Evolutionary conservation across 169 alveolate genomes (phyloP), one percentile per base, ranked within the genome.

Genomic region (Plasmodium vinckei): DNA sequence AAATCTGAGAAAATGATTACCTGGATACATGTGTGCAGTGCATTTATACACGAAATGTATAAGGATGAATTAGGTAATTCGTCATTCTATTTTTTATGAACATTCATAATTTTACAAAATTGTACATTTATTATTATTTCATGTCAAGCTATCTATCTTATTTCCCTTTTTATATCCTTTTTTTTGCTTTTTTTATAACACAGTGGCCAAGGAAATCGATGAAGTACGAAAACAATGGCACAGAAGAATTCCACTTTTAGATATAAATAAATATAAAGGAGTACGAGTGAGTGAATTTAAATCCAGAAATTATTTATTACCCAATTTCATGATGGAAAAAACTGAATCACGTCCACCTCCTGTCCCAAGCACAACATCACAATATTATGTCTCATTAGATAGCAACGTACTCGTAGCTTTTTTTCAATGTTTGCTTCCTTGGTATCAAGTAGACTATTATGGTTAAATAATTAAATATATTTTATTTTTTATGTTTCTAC

Each of bases 361-460:
- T 13, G 47, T 7, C 5, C 64, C 77, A 6, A 17, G 12, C 39
- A 13, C 17, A 1, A 15, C 75, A 15, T 75, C 88, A 13, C 23
- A 63, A 25, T 75, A 75, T 49, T 75, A 75, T 54, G 73, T 75
- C 6, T 75, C 88, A 5, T 9, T 75, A 9, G 64, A 75, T 13
- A 75, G 88, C 44, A 75, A 75, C 17, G 61, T 75, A 33, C 15
- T 75, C 1, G 64, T 75, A 60, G 72, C 88, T 13, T 75, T 75
- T 17, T 75, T 75, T 68, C 88, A 75, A 23, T 61, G 88, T 49
- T 42, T 75, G 12, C 75, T 75, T 53, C 88, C 88, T 27, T 75
- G 88, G 88, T 75, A 75, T n/a, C 88, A 75, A 75, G 88, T 75
- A 44, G 88, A 75, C 13, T 75, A 75, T 21, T 61, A 61, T 63